Base-by-base conservation (phyloP, 2,329 filamentous ascomycete species). In the Colletotrichum costaricense region DNA sequence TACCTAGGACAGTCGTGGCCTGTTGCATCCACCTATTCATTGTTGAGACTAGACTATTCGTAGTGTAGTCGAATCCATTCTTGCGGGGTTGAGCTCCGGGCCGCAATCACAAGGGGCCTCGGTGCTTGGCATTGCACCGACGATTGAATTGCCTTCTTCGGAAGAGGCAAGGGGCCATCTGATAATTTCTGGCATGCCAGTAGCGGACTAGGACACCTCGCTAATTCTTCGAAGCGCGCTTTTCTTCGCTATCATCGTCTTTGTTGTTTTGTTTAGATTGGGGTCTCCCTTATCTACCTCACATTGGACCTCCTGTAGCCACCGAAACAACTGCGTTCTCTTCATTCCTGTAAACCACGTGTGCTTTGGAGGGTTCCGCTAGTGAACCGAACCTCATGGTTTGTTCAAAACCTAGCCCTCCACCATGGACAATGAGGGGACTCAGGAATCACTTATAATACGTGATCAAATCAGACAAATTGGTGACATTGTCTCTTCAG, bases 91-190 rank as follows among this genome's bases (percentile, higher is more conserved):
- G 16, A 46, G 26, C 46, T n/a, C 63, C 26, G 2, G n/a, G 49
- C 24, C 35, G 8, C 63, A 12, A 22, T 64, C 3, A 19, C 38
- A 28, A 30, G 56, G 56, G 30, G 64, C 69, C 57, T 72, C 69
- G 69, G 64, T 33, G 26, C 46, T 62, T 52, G 59, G 56, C 30
- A 60, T 38, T 26, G 33, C 54, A 52, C 58, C 46, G 26, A 35
- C 70, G 66, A 69, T 12, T 46, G 11, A 59, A n/a, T 69, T 73
- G 54, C 70, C 59, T 24, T 58, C 12, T 73, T 49, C 24, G 66
- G 69, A 63, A 35, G 16, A 19, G 22, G 22, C 5, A 56, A n/a
- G 60, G 49, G 24, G 22, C 60, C 26, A 30, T n/a, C 4, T 30
- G 9, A 11, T 28, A 11, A 49, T 28, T 9, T 16, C 19, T 49